Conservation (phyloP, 1,284 basidiomycete species). For the Chalciporus sp. region DNA sequence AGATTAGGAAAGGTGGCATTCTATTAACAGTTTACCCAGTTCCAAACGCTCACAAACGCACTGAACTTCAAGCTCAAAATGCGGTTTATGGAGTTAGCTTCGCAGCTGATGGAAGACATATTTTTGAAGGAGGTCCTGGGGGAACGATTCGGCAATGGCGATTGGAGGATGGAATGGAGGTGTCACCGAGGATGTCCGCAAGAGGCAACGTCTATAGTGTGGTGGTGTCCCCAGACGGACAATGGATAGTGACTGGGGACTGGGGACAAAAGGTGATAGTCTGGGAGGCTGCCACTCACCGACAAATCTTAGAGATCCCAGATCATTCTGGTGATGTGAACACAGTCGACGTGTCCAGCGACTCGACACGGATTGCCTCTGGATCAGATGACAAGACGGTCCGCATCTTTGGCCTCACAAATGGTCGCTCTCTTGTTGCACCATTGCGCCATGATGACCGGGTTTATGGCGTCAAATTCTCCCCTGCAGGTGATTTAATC, state of each 20-base stretch:
- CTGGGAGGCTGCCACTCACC: neutral
- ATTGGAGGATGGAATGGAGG: neutral
- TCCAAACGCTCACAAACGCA: too few relatives aligned
- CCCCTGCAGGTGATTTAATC: conserved; percentile 5
- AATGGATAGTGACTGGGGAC: neutral
- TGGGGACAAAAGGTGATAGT: neutral
- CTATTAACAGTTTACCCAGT: too few relatives aligned
- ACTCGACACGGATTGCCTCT: neutral
- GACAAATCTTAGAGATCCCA: neutral
- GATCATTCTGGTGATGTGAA: neutral
- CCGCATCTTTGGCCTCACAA: conserved; percentile 20
- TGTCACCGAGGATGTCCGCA: neutral
- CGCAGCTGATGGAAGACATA: neutral
- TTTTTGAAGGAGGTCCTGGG: neutral
- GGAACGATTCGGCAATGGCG: neutral
- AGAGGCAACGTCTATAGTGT: neutral
- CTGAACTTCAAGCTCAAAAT: too few relatives aligned
- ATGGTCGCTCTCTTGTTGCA: neutral
- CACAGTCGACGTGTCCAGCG: neutral
- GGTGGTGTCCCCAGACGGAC: neutral
- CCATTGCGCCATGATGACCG: neutral
- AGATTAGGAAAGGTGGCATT: too few relatives aligned
- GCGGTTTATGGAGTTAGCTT: neutral
- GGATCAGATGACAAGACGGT: neutral
- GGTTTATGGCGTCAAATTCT: conserved; percentile 5